phyloP scores from a whole-genome alignment of 2,329 filamentous ascomycete genomes.

The Catunica adiposa region DNA sequence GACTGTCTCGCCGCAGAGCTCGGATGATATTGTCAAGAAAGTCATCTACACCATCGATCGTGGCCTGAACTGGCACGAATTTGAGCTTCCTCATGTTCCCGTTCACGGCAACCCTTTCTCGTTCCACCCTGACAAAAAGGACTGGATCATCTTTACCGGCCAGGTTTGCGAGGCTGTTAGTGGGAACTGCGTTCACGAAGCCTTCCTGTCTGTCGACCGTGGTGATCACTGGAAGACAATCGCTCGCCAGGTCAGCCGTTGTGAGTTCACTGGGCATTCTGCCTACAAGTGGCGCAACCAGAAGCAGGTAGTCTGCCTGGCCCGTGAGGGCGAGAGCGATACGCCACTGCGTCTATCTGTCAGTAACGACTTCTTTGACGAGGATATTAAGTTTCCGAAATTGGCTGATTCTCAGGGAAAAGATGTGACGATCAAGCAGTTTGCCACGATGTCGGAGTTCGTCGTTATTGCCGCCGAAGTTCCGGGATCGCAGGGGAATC shows the following conservation, averaged over 20 bases:
- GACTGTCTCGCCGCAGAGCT: constrained; percentile 39
- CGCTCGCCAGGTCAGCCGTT: constrained; percentile 58
- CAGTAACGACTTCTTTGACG: constrained; percentile 61
- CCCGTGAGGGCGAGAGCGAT: constrained; percentile 31
- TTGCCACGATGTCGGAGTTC: constrained; percentile 92
- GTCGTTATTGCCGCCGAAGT: constrained; percentile 60
- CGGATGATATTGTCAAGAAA: constrained; percentile 23
- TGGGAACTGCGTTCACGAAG: constrained; percentile 51
- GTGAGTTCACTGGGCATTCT: constrained; percentile 64
- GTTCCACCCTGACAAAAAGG: constrained; percentile 73
- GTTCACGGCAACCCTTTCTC: constrained; percentile 33
- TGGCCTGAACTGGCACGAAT: constrained; percentile 55
- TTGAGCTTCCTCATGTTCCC: constrained; percentile 48
- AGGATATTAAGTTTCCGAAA: constrained; percentile 26
- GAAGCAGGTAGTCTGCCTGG: constrained; percentile 43
- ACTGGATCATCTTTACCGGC: constrained; percentile 88
- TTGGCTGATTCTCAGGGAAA: constrained; percentile 42
- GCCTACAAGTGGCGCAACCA: constrained; percentile 36
- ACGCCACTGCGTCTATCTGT: constrained; percentile 55
- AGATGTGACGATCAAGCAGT: constrained; percentile 52
- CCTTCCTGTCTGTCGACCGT: constrained; percentile 63
- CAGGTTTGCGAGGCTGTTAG: constrained; percentile 44
- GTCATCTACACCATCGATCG: constrained; percentile 72
- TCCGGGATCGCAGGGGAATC: constrained; percentile 34
- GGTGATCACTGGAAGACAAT: constrained; percentile 66